Conservation (phyloP, 306 rosid species). For the Vigna hirtella region DNA sequence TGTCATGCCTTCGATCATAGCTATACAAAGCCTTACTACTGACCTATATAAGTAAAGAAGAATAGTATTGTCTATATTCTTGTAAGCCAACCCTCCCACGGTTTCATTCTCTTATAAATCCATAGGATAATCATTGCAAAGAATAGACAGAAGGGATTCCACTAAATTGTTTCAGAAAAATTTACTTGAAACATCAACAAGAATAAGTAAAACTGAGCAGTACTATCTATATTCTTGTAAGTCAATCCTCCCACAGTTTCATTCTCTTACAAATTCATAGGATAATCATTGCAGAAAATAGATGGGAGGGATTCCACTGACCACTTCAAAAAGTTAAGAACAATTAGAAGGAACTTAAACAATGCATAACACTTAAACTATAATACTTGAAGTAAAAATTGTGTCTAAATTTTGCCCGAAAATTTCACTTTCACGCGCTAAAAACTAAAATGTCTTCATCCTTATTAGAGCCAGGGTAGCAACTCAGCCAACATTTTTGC, state of each 20-base stretch:
- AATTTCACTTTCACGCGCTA: too few relatives aligned
- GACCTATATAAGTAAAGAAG: not conserved
- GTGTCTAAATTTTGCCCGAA: too few relatives aligned
- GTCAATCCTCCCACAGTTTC: slow-evolving; percentile 1
- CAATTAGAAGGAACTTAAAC: not conserved
- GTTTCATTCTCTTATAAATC: not conserved
- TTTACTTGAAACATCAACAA: not conserved
- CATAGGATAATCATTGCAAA: not conserved
- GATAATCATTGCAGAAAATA: not conserved
- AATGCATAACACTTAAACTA: not conserved
- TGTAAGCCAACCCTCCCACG: slow-evolving; percentile 16
- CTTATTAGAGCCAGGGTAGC: not conserved
- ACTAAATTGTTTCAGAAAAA: slow-evolving; percentile 10
- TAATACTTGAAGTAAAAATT: too few relatives aligned
- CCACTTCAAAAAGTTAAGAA: not conserved
- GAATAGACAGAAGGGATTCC: not conserved
- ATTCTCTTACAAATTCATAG: not conserved
- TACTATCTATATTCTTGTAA: slow-evolving; percentile 19
- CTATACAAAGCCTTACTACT: too few relatives aligned
- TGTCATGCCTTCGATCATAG: too few relatives aligned
- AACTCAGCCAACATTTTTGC: not conserved
- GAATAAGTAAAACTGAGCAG: not conserved
- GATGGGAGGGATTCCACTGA: not conserved
- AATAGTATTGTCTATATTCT: slow-evolving; percentile 1
- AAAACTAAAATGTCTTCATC: not conserved